Conservation (phyloP, 192 early-diverging fungal species). For the Coemansia sp. region DNA sequence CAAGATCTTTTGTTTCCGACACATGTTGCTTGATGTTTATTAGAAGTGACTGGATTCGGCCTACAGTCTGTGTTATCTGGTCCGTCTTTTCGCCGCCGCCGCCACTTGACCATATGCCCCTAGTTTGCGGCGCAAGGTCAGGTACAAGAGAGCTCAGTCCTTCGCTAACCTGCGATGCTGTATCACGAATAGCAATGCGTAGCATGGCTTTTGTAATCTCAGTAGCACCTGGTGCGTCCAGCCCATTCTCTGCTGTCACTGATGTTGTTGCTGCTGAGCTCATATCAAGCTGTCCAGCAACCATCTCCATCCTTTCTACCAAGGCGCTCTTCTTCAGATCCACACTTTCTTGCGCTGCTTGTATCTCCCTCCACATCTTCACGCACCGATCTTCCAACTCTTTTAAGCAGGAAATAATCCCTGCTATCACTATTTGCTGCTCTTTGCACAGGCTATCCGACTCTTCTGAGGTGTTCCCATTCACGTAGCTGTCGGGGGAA, state of each 20-base stretch:
- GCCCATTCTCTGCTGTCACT: neutral
- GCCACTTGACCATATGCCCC: slow-evolving; percentile 11
- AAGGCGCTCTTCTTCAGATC: slow-evolving; percentile 9
- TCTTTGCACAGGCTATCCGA: neutral
- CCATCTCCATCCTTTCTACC: slow-evolving; percentile 23
- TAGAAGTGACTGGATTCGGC: neutral
- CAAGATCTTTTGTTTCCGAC: neutral
- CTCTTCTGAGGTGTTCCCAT: neutral
- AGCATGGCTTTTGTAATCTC: slow-evolving; percentile 18
- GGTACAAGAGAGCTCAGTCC: slow-evolving; percentile 9
- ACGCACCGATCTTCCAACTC: slow-evolving; percentile 35
- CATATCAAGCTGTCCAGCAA: slow-evolving; percentile 33
- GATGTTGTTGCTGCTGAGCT: slow-evolving; percentile 6
- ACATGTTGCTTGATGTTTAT: neutral
- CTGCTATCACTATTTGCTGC: slow-evolving; percentile 29
- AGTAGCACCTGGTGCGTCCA: neutral
- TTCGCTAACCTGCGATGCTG: slow-evolving; percentile 13
- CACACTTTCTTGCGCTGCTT: slow-evolving; percentile 6
- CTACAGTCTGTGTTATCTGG: slow-evolving; percentile 1
- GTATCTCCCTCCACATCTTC: slow-evolving; percentile 6
- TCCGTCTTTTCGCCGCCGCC: slow-evolving; percentile 7
- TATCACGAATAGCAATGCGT: slow-evolving; percentile 20
- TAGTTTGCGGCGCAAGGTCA: neutral
- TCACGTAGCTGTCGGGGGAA: neutral
- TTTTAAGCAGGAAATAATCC: slow-evolving; percentile 33